Percentiles rank a stretch among this genome's conserved stretches.
These are phyloP conservation scores for Musa acuminata DNA, from an alignment of 176 grass and related monocot genomes.

Conservation along the genomic window DNA sequence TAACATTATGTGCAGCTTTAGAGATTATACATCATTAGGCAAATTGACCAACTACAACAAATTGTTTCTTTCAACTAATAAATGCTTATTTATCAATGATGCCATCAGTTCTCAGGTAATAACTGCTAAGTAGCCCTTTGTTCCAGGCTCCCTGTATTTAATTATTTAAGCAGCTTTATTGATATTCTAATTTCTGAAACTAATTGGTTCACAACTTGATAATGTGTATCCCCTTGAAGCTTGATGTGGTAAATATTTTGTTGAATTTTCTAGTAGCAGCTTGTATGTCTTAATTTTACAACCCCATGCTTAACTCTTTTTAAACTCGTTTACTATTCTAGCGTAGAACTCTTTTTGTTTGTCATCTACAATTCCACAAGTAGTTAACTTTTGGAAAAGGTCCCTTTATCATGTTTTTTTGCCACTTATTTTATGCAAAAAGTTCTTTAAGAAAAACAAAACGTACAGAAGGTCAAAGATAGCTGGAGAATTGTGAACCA, in stretches of 20 bases:
- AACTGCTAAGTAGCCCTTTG: neutral
- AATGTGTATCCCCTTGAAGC: too few species aligned
- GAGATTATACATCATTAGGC: neutral
- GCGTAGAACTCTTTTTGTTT: too few species aligned
- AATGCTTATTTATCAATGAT: neutral
- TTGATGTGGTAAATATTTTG: too few species aligned
- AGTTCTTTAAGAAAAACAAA: neutral
- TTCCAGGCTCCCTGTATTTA: neutral
- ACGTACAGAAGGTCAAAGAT: conserved; percentile 82
- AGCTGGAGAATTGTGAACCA: conserved; percentile 97
- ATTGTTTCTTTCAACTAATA: neutral
- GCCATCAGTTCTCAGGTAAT: neutral
- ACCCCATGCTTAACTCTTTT: too few species aligned
- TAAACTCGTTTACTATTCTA: too few species aligned
- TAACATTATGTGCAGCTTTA: too few species aligned
- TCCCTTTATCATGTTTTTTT: neutral
- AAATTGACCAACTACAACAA: neutral
- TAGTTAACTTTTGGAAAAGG: too few species aligned
- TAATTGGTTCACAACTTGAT: too few species aligned
- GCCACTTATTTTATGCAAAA: neutral
- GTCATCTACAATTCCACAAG: too few species aligned
- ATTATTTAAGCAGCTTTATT: neutral
- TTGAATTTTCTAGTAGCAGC: too few species aligned
- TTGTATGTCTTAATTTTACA: too few species aligned
- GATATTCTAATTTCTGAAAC: neutral